Evolutionary conservation across 495 filamentous ascomycete species (phyloP), one percentile per base, ranked within the genome.

Genomic region (Hypoxylon perforatum): DNA sequence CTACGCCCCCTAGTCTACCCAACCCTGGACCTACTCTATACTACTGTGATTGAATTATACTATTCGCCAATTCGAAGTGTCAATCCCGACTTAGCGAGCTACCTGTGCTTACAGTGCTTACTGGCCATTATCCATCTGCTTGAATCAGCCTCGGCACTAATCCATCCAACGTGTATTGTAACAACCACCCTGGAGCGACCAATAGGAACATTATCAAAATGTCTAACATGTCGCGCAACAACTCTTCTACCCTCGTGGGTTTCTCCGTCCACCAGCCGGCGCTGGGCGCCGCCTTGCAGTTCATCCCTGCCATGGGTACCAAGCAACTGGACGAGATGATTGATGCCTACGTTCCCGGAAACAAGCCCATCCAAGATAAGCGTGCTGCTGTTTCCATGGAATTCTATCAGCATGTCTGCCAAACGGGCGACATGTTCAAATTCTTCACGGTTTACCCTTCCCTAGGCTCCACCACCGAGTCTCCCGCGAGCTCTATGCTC

Each of bases 291-390:
- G 57, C 81, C 48, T 71, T 87, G 57, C 80, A 84, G 62, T 87
- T 84, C 75, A 74, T 83, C 42, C 84, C 84, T 46, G 78, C 80
- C 25, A 73, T 87, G 55, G 83, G 83, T 49, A 81, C 84, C 41
- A 70, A 75, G 56, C 81, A 85, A 69, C 76, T 85, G 41, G 83
- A 87, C 54, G 76, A 80, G 35, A 73, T 85, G 77, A 79, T 87
- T 62, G 68, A 84, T 67, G 75, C 77, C 45, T 82, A 84, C 55
- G 71, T 87, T 42, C 73, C 79, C 17, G 84, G 84, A 18, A 57
- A 78, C 48, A 77, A 76, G 47, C 75, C 83, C 42, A 82, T 84
- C 67, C 65, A 76, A 61, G 81, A 84, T 56, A 86, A 86, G 78
- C 77, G 84, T 15, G 80, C 82, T 19, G 72, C 80, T 48, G 76